Evolutionary conservation across 2,329 filamentous ascomycete genomes (phyloP).

Genomic region (Monosporascus sp.): DNA sequence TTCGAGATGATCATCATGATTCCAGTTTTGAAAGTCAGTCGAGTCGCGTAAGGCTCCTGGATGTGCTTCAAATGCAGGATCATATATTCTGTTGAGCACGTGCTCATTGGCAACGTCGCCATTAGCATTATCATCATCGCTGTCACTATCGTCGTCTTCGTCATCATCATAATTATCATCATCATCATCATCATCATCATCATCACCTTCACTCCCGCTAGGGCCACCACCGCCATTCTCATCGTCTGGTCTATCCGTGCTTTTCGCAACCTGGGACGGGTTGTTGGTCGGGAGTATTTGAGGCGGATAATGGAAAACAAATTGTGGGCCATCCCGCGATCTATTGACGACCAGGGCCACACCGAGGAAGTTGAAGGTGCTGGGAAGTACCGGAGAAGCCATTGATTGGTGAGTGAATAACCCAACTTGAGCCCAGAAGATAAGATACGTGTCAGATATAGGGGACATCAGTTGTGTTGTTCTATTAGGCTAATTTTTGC

Average conservation of each 20-base stretch:
- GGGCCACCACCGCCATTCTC: slow-evolving; percentile 39
- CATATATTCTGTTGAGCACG: slow-evolving; percentile 40
- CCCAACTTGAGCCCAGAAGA: no score
- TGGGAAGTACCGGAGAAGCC: slow-evolving; percentile 46
- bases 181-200: slow-evolving; percentile 31
- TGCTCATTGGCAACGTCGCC: slow-evolving; percentile 46
- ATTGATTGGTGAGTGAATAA: slow-evolving; percentile 24
- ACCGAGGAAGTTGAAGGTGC: slow-evolving; percentile 56
- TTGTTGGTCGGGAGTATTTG: slow-evolving; percentile 40
- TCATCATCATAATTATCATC: slow-evolving; percentile 38
- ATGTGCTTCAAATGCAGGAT: slow-evolving; percentile 27
- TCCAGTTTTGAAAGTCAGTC: slow-evolving; percentile 39
- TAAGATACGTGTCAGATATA: no score
- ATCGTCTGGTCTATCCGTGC: slow-evolving; percentile 24
- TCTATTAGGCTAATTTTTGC: no score
- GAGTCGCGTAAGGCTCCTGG: slow-evolving; percentile 27
- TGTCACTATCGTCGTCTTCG: slow-evolving; percentile 29
- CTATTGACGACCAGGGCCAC: slow-evolving; percentile 71
- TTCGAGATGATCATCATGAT: slow-evolving; percentile 51
- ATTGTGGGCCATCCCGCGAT: slow-evolving; percentile 71
- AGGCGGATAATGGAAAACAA: slow-evolving; percentile 88
- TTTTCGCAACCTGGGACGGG: slow-evolving; percentile 23
- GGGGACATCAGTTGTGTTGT: no score
- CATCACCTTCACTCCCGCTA: slow-evolving; percentile 30
- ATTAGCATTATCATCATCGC: slow-evolving; percentile 40